A percentile compares a stretch with the other conserved stretches of the same genome.
These are phyloP conservation scores for Trametes pubescens DNA, from an alignment of 1,284 basidiomycete genomes.

Conservation along the genomic window DNA sequence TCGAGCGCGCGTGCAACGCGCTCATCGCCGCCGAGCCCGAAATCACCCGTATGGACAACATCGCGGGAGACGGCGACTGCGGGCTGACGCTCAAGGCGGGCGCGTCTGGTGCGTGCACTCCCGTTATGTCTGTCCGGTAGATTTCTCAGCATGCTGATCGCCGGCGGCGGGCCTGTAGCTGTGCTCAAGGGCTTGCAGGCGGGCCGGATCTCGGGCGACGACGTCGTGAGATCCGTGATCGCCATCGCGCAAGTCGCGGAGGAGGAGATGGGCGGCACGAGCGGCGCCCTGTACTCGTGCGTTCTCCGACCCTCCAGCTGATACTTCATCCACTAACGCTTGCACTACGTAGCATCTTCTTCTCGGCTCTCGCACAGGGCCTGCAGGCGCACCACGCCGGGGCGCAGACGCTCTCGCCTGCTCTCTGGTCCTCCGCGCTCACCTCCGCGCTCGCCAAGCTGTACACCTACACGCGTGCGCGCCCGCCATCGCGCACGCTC, in stretches of 20 bases:
- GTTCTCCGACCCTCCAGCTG: slow-evolving; percentile 37
- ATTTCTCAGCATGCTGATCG: slow-evolving; percentile 11
- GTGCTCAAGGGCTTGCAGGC: slow-evolving; percentile 59
- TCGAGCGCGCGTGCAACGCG: slow-evolving; percentile 73
- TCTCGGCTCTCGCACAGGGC: slow-evolving; percentile 85
- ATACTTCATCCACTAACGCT: neutral
- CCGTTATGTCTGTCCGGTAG: neutral
- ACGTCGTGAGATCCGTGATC: slow-evolving; percentile 73
- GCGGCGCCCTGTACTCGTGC: slow-evolving; percentile 90
- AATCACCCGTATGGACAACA: slow-evolving; percentile 89
- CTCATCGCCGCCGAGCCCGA: slow-evolving; percentile 85
- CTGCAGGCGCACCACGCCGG: slow-evolving; percentile 53
- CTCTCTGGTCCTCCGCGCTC: slow-evolving; percentile 72
- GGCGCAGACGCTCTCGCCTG: slow-evolving; percentile 50
- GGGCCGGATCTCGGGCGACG: slow-evolving; percentile 62
- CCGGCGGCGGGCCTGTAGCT: slow-evolving; percentile 42
- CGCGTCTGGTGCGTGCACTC: slow-evolving; percentile 52
- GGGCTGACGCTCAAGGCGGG: slow-evolving; percentile 87
- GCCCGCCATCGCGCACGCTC: slow-evolving; percentile 90
- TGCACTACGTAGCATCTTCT: slow-evolving; percentile 72
- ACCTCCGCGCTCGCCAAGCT: slow-evolving; percentile 72
- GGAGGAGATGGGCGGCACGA: slow-evolving; percentile 92
- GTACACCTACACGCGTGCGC: slow-evolving; percentile 89
- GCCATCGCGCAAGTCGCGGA: slow-evolving; percentile 80
- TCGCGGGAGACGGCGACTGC: slow-evolving; percentile 80